A percentile compares a stretch with the other conserved stretches of the same genome.
Conservation (phyloP, 140 eudicot species). For the Bidens hawaiensis region DNA sequence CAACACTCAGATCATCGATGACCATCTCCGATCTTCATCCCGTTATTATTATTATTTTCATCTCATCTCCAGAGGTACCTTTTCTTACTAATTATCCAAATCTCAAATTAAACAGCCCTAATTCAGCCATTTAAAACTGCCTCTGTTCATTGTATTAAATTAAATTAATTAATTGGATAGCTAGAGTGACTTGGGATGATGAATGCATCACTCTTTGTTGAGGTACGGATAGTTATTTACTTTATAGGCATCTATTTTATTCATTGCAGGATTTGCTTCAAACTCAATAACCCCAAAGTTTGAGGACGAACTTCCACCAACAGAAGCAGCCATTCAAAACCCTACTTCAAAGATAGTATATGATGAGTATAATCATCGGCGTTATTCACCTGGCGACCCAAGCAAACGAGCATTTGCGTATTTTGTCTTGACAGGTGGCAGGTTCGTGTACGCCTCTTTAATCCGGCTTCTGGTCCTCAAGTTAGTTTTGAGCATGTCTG, state of each 20-base stretch:
- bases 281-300: slow-evolving; percentile 29
- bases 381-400: slow-evolving; percentile 66
- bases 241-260: not conserved
- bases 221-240: not conserved
- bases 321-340: slow-evolving; percentile 48
- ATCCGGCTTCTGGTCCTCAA: slow-evolving; percentile 52
- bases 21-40: slow-evolving; percentile 24
- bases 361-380: slow-evolving; percentile 46
- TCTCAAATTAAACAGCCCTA: slow-evolving; percentile 10
- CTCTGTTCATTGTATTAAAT: too few species aligned
- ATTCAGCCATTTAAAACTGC: too few species aligned
- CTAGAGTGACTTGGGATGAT: not conserved
- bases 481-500: slow-evolving; percentile 65
- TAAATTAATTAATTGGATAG: too few species aligned
- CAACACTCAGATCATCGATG: slow-evolving; percentile 15
- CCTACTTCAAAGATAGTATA: slow-evolving; percentile 51
- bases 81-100: slow-evolving; percentile 7
- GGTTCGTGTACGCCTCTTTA: slow-evolving; percentile 59
- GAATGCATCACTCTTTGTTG: not conserved
- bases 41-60: not conserved
- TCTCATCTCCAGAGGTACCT: slow-evolving; percentile 28
- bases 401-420: slow-evolving; percentile 65
- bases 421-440: slow-evolving; percentile 60
- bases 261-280: slow-evolving; percentile 43
- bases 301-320: slow-evolving; percentile 45